Base-by-base conservation (phyloP, 2,329 filamentous ascomycete genomes). In the Claviceps pusilla region DNA sequence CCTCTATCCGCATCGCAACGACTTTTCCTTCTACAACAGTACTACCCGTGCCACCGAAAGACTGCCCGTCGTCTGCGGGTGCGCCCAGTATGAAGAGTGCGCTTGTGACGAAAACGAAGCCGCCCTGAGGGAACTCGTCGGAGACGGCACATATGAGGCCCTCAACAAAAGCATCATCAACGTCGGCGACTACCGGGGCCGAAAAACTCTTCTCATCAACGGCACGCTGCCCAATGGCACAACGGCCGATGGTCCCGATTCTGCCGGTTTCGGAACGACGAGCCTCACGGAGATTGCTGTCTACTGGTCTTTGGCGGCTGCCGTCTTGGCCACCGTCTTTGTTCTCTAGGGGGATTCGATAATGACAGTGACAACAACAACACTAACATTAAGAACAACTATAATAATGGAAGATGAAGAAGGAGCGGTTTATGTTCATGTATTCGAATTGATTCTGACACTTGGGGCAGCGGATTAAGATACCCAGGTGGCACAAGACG, bases 191-290 rank as follows among this genome's bases (percentile, higher is more conserved):
- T 65, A 63, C 57, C 52, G 60, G 39, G 57, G 58, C 49, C 42
- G 69, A 74, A 53, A 75, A 57, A 83, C 79, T 1, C 76, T 93
- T 42, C 72, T 87, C 35, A 70, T 91, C 64, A 89, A 89, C 65
- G 87, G 87, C n/a, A 86, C 84, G 0, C 70, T 91, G 3, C 78
- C 82, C 35, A 84, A 86, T 59, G 80, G 79, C 50, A 86, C 83
- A 0, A 83, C 79, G 0, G 73, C 57, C 14, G 65, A 62, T 45
- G 60, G 56, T 2, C 56, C 59, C 4, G 56, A 65, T 3, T 65
- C 73, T 7, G 65, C 68, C n/a, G 69, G 59, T 24, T 59, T 57
- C 3, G 62, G 67, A 35, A 57, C 72, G 57, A 59, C 58, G 12
- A 59, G 59, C 1, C 52, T 74, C 45, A 60, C 69, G 2, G 63